Conservation (phyloP, 2,329 filamentous ascomycete genomes). For the Neocatenulostroma microsporum region DNA sequence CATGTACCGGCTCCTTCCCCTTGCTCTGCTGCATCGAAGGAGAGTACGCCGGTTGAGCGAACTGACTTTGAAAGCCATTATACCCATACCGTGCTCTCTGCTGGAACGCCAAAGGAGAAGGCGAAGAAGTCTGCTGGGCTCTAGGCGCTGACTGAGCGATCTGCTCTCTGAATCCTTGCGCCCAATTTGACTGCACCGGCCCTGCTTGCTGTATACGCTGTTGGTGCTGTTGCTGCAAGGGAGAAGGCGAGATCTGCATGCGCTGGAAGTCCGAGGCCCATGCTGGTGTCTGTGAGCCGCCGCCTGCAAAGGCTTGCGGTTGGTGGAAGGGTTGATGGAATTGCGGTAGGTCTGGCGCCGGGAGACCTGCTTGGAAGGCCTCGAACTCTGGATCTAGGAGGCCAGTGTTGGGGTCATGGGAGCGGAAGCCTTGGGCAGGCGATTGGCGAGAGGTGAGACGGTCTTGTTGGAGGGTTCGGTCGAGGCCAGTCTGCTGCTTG, state of each 20-base stretch:
- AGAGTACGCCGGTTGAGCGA: conserved; percentile 15
- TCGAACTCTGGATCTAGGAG: conserved; percentile 60
- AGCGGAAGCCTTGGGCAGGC: conserved; percentile 52
- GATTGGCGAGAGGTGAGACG: conserved; percentile 50
- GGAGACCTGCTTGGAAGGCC: conserved; percentile 54
- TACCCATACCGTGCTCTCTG: conserved; percentile 24
- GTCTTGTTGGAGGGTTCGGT: conserved; percentile 67
- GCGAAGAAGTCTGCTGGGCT: conserved; percentile 19
- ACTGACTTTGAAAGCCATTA: conserved; percentile 21
- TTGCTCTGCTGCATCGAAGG: conserved; percentile 15
- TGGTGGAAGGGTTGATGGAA: conserved; percentile 31
- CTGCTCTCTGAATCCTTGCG: conserved; percentile 51
- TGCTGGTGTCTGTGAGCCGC: conserved; percentile 27
- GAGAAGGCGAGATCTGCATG: conserved; percentile 35
- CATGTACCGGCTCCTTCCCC: conserved; percentile 29
- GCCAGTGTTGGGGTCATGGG: conserved; percentile 47
- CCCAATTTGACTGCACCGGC: conserved; percentile 41
- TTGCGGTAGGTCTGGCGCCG: conserved; percentile 33
- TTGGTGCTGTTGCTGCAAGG: conserved; percentile 42
- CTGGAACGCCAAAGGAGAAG: conserved; percentile 26
- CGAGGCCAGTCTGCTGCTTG: conserved; percentile 59
- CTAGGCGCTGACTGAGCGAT: conserved; percentile 29
- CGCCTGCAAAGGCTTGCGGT: conserved; percentile 20
- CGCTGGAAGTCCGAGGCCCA: conserved; percentile 47
- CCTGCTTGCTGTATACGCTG: conserved; percentile 36